Conservation (phyloP, 352 stramenopile species). For the Phytophthora gonapodyides region DNA sequence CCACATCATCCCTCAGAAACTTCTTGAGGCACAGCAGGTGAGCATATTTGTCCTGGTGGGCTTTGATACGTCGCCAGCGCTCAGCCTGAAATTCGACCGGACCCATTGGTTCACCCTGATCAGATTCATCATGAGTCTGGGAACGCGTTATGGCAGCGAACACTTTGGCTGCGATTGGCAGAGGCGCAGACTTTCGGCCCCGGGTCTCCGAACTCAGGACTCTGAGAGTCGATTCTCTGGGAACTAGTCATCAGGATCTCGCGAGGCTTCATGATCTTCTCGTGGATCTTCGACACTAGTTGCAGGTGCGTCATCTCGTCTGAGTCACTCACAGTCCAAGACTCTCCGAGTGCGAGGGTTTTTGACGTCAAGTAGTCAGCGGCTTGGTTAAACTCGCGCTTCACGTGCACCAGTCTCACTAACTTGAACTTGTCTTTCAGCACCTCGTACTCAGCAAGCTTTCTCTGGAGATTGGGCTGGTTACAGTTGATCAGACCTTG, state of each 20-base stretch:
- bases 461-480: slow-evolving; percentile 7
- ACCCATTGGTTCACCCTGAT: background rate
- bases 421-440: too few relatives aligned
- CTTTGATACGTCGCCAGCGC: slow-evolving; percentile 14
- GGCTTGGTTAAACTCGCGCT: slow-evolving; percentile 10
- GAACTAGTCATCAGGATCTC: too few relatives aligned
- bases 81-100: slow-evolving; percentile 5
- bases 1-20: too few relatives aligned
- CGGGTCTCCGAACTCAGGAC: background rate
- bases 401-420: slow-evolving; percentile 4
- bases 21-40: too few relatives aligned
- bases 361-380: background rate
- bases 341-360: too few relatives aligned
- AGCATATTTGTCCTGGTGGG: too few relatives aligned
- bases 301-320: background rate
- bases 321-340: too few relatives aligned
- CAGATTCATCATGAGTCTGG: background rate
- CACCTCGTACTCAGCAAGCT: background rate
- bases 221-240: background rate
- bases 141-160: background rate
- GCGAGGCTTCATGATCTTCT: slow-evolving; percentile 2
- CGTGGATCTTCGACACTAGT: background rate
- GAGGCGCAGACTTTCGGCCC: background rate
- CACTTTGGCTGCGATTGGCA: background rate
- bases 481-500: slow-evolving; percentile 13